These are phyloP conservation scores for Collybia sordida DNA, from an alignment of 768 basidiomycete genomes.

Conservation along the genomic window DNA sequence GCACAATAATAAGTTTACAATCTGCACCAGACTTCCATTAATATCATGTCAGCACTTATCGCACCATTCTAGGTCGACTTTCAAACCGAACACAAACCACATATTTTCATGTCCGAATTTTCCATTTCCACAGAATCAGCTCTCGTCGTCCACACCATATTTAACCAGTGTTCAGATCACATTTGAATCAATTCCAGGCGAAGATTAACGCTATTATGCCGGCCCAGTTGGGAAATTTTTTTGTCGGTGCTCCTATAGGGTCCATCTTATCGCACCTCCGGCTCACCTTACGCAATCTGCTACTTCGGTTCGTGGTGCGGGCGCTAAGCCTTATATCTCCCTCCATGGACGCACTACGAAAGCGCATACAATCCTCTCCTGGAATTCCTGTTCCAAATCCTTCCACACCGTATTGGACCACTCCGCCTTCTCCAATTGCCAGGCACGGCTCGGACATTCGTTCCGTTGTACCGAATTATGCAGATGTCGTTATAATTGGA, in stretches of 20 bases:
- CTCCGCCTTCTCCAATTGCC: constrained; percentile 50
- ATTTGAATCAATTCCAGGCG: background rate
- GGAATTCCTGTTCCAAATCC: constrained; percentile 57
- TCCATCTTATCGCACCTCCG: constrained; percentile 2
- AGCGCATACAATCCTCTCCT: constrained; percentile 39
- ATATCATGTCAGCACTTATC: too few relatives aligned
- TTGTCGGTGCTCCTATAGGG: background rate
- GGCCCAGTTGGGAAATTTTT: too few relatives aligned
- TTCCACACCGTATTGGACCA: constrained; percentile 63
- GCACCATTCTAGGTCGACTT: too few relatives aligned
- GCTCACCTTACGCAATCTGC: constrained; percentile 13
- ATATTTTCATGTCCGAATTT: too few relatives aligned
- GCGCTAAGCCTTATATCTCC: constrained; percentile 18
- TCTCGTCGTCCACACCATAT: too few relatives aligned
- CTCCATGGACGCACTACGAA: constrained; percentile 20
- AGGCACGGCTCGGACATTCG: constrained; percentile 24
- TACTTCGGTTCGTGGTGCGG: constrained; percentile 16
- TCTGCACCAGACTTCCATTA: too few relatives aligned
- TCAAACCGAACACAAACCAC: too few relatives aligned
- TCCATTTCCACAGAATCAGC: too few relatives aligned
- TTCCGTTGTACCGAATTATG: constrained; percentile 38
- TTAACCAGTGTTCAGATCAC: too few relatives aligned
- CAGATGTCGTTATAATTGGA: constrained; percentile 72
- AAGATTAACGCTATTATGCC: too few relatives aligned
- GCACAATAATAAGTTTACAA: too few relatives aligned